phyloP scores from a whole-genome alignment of 2,329 filamentous ascomycete genomes.

The Magnaporthiopsis poae region DNA sequence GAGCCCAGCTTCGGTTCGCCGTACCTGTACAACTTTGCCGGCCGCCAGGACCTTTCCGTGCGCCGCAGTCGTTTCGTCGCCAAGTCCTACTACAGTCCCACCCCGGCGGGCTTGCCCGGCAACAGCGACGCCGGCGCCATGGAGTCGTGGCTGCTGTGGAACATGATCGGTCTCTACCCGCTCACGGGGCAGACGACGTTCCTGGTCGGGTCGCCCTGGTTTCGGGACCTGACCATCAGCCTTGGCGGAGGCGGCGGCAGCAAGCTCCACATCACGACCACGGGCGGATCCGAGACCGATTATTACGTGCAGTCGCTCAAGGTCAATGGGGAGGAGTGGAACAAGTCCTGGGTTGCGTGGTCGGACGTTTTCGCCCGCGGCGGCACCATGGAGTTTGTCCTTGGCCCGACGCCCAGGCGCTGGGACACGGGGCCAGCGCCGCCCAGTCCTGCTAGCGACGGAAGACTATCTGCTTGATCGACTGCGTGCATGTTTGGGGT shows the following conservation, averaged over 20 bases:
- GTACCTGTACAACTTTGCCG: conserved; percentile 60
- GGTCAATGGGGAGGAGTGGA: conserved; percentile 55
- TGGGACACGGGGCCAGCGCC: conserved; percentile 54
- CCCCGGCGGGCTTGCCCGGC: conserved; percentile 50
- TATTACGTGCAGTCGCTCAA: conserved; percentile 56
- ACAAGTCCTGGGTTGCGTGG: conserved; percentile 57
- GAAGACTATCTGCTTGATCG: conserved; percentile 13
- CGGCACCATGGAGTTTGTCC: conserved; percentile 53
- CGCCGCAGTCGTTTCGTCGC: conserved; percentile 48
- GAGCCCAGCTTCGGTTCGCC: conserved; percentile 58
- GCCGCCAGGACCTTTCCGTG: conserved; percentile 52
- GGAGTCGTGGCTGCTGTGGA: conserved; percentile 61
- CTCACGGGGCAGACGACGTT: conserved; percentile 60
- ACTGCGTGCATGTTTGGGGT: too few species aligned
- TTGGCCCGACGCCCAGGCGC: conserved; percentile 40
- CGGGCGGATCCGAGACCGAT: conserved; percentile 31
- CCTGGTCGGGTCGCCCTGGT: conserved; percentile 57
- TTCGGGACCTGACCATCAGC: conserved; percentile 47
- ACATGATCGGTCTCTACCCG: conserved; percentile 59
- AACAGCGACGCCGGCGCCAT: conserved; percentile 65
- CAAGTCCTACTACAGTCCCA: conserved; percentile 47
- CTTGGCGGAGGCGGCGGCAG: conserved; percentile 47
- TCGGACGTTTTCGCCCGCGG: conserved; percentile 55
- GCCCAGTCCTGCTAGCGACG: conserved; percentile 24
- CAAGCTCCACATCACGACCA: conserved; percentile 43